Percentiles rank a stretch among this genome's conserved stretches.
Conservation (phyloP, 495 filamentous ascomycete genomes). For the Penicillium coffeae region DNA sequence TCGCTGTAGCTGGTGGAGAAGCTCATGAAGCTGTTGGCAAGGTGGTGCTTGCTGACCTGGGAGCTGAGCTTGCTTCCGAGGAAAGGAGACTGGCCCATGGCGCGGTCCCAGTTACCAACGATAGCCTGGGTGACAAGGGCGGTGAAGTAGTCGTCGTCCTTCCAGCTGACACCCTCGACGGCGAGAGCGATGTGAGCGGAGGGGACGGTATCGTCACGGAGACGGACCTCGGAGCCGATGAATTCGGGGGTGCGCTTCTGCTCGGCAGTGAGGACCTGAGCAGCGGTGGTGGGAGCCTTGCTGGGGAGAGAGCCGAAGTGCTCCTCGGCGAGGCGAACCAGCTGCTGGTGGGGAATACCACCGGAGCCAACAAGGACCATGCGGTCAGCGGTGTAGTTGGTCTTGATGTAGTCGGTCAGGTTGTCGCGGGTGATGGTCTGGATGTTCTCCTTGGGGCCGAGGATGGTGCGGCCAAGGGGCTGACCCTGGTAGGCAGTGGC, state of each 20-base stretch:
- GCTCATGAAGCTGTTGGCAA: slow-evolving; percentile 99
- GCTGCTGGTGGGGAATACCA: slow-evolving; percentile 86
- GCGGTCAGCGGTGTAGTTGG: slow-evolving; percentile 98
- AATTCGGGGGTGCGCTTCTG: slow-evolving; percentile 90
- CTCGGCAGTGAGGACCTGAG: slow-evolving; percentile 56
- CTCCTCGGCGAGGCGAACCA: slow-evolving; percentile 95
- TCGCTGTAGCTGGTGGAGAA: slow-evolving; percentile 99
- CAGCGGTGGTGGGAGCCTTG: slow-evolving; percentile 65
- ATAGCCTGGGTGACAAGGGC: slow-evolving; percentile 96
- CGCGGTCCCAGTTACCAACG: slow-evolving; percentile 98
- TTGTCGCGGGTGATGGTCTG: slow-evolving; percentile 88
- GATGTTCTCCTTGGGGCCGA: slow-evolving; percentile 98
- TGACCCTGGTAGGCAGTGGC: slow-evolving; percentile 96
- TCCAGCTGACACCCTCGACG: slow-evolving; percentile 99
- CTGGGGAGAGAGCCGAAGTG: slow-evolving; percentile 78
- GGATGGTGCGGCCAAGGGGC: slow-evolving; percentile 94
- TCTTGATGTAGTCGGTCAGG: slow-evolving; percentile 92
- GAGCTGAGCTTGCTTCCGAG: slow-evolving; percentile 96
- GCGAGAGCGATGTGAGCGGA: slow-evolving; percentile 98
- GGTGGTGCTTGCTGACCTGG: slow-evolving; percentile 84
- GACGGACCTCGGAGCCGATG: slow-evolving; percentile 88
- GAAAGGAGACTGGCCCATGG: slow-evolving; percentile 94
- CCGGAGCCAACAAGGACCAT: slow-evolving; percentile 98
- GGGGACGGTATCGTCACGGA: slow-evolving; percentile 93
- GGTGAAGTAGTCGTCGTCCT: slow-evolving; percentile 98